Base-by-base conservation (phyloP, 495 filamentous ascomycete species). In the Talaromyces liani region DNA sequence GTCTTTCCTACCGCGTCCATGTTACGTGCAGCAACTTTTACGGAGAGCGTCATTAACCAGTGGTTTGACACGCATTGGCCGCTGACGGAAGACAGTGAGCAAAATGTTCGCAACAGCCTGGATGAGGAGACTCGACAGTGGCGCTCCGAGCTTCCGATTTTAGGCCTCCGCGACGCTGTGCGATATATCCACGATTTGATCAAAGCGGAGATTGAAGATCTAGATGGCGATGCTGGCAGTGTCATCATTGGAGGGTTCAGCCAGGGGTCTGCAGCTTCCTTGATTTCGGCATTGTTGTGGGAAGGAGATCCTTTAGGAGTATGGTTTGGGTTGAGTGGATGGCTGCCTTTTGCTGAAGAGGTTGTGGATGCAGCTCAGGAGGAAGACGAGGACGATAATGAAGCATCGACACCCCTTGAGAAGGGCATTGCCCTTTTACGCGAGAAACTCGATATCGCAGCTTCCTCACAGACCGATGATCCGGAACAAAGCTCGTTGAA, bases 301-400 rank as follows among this genome's bases (percentile, higher is more conserved):
- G 27, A 25, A 54, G 29, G n/a, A 7, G 24, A 61, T 4, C 12
- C 10, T 10, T 67, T 33, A 10, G 70, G 71, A 5, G 84, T 71
- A 2, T 78, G 84, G 58, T 67, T 87, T 63, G 85, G 84, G 9
- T 79, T 87, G 69, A 80, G 79, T 66, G 80, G 81, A 58, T 84
- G 83, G 75, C 67, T 84, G 58, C 84, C 85, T 54, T 83, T 87
- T 64, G 64, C 72, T 22, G 51, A 64, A 3, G 74, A 72, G 27
- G 71, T 78, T 58, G 29, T 65, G 39, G 9, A 47, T 16, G 59
- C 59, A 27, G 36, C 59, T 3, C 33, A 22, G 24, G 12, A 29
- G 1, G 59, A 51, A 10, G 36, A 29, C 2, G 53, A 39, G 18
- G 59, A 31, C 16, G 34, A 49, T 29, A 29, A 29, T 6, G 53